Percentiles rank a stretch among this genome's conserved stretches.
phyloP scores from a whole-genome alignment of 768 basidiomycete species.

The Lentinus brumalis region DNA sequence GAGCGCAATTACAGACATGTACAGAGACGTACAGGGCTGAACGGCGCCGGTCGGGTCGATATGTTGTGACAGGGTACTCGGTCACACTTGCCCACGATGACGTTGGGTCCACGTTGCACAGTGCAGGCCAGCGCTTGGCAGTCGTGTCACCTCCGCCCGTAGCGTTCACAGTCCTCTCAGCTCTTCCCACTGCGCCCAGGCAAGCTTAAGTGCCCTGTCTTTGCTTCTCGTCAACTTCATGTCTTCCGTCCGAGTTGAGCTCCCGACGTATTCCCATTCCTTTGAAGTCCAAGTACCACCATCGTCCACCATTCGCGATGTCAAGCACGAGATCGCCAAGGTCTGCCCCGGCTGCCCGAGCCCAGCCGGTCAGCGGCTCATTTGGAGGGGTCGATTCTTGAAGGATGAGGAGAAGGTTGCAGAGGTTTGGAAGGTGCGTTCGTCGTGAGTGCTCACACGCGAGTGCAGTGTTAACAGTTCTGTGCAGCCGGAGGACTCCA shows the following conservation, averaged over 20 bases:
- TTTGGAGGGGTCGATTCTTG: conserved; percentile 73
- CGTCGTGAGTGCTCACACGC: conserved; percentile 2
- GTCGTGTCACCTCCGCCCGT: neutral
- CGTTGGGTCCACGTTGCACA: neutral
- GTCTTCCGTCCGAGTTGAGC: conserved; percentile 58
- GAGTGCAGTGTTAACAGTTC: conserved; percentile 7
- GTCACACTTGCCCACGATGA: too few relatives aligned
- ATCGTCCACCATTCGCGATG: conserved; percentile 54
- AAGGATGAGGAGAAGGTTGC: conserved; percentile 64
- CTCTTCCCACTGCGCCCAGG: neutral
- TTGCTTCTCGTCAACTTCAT: neutral
- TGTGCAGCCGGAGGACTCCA: conserved; percentile 56
- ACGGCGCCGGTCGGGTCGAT: too few relatives aligned
- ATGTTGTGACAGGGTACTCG: too few relatives aligned
- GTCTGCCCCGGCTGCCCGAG: conserved; percentile 65
- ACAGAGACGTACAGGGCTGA: too few relatives aligned
- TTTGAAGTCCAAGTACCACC: conserved; percentile 55
- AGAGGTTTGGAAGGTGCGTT: conserved; percentile 69
- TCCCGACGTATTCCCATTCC: conserved; percentile 74
- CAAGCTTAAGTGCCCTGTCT: conserved; percentile 1
- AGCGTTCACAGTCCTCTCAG: neutral
- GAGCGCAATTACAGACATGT: too few relatives aligned
- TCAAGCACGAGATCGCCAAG: conserved; percentile 66
- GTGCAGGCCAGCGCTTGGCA: neutral
- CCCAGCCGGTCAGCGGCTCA: conserved; percentile 72